phyloP scores from a whole-genome alignment of 2,329 filamentous ascomycete genomes.

The Tolypocladium endophyticum region DNA sequence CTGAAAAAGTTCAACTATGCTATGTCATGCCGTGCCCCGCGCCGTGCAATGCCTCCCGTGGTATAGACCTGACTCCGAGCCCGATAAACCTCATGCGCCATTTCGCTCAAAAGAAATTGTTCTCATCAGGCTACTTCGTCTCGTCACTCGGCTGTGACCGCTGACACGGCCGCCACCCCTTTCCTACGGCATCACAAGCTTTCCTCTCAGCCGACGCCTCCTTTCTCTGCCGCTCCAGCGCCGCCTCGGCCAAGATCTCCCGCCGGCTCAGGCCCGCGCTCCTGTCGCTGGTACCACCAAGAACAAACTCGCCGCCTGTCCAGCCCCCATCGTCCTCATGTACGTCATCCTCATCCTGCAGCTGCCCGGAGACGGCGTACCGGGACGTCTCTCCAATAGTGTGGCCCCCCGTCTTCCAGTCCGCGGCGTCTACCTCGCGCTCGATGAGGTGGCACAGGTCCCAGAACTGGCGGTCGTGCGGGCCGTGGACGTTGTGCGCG shows the following conservation, averaged over 20 bases:
- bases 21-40: neutral
- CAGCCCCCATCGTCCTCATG: constrained; percentile 63
- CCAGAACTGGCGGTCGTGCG: constrained; percentile 86
- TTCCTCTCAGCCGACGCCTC: constrained; percentile 21
- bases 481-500: constrained; percentile 78
- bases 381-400: constrained; percentile 54
- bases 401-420: constrained; percentile 65
- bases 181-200: constrained; percentile 17
- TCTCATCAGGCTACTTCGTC: constrained; percentile 8
- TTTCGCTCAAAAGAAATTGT: neutral
- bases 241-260: constrained; percentile 57
- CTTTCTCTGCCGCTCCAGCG: constrained; percentile 22
- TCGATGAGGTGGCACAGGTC: constrained; percentile 79
- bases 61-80: neutral
- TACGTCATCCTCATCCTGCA: constrained; percentile 37
- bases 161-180: constrained; percentile 17
- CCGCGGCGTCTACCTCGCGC: constrained; percentile 67
- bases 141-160: constrained; percentile 12
- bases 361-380: constrained; percentile 40
- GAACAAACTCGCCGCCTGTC: constrained; percentile 69
- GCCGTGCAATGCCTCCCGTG: neutral
- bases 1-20: neutral
- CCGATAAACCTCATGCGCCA: neutral
- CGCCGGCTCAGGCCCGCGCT: constrained; percentile 49
- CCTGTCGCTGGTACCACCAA: constrained; percentile 43